Conservation (phyloP, 164 flowering plant species). For the Magnolia officinalis region DNA sequence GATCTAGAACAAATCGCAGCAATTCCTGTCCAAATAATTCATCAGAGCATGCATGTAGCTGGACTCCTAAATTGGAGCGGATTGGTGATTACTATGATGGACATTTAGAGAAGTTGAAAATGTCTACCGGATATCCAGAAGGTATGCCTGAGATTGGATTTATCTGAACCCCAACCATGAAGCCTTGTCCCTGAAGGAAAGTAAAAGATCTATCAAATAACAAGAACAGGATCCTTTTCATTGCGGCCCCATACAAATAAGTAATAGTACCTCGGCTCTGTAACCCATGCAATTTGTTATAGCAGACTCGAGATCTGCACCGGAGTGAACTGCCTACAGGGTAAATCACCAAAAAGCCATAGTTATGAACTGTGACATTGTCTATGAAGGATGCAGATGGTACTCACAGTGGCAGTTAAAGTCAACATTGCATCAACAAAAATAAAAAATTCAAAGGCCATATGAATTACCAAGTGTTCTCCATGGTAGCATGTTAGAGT, state of each 20-base stretch:
- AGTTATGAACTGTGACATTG: too few species aligned
- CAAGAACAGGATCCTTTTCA: background rate
- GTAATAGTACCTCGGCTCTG: slow-evolving; percentile 57
- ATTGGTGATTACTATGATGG: background rate
- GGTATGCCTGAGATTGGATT: slow-evolving; percentile 87
- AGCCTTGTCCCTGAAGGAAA: slow-evolving; percentile 78
- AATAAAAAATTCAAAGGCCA: too few species aligned
- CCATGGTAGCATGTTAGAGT: too few species aligned
- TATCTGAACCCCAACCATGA: slow-evolving; percentile 96
- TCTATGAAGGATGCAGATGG: background rate
- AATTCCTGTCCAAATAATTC: slow-evolving; percentile 49
- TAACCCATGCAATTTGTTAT: slow-evolving; percentile 90
- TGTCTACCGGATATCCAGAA: slow-evolving; percentile 71
- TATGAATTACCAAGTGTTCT: too few species aligned
- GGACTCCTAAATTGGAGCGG: background rate
- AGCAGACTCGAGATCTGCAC: slow-evolving; percentile 99
- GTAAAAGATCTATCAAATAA: slow-evolving; percentile 3
- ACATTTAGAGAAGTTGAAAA: background rate
- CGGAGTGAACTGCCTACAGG: slow-evolving; percentile 96
- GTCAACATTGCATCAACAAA: background rate
- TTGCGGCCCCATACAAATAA: background rate
- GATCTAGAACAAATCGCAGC: slow-evolving; percentile 64
- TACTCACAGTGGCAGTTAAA: background rate
- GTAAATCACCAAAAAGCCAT: slow-evolving; percentile 6
- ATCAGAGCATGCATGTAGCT: slow-evolving; percentile 7